A percentile compares a stretch with the other conserved stretches of the same genome.
Conservation (phyloP, 2,329 filamentous ascomycete species). For the Fusarium sp. region DNA sequence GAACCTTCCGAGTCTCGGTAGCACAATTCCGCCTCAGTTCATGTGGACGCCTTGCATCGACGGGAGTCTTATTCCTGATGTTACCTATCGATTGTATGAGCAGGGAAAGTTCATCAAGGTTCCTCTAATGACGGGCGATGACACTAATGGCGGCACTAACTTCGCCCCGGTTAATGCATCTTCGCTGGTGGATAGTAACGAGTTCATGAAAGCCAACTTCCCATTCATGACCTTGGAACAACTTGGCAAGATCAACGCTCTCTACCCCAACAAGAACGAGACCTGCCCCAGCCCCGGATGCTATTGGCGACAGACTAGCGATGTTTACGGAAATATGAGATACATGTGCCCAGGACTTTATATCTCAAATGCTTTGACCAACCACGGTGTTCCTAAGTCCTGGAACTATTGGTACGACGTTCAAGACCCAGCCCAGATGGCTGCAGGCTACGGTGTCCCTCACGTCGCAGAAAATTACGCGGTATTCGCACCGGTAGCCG, state of each 20-base stretch:
- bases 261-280: slow-evolving; percentile 52
- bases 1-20: slow-evolving; percentile 49
- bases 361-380: slow-evolving; percentile 45
- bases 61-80: slow-evolving; percentile 60
- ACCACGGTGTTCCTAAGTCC: slow-evolving; percentile 52
- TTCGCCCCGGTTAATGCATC: slow-evolving; percentile 48
- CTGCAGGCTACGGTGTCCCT: slow-evolving; percentile 69
- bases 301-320: slow-evolving; percentile 52
- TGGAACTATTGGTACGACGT: slow-evolving; percentile 81
- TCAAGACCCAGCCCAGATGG: slow-evolving; percentile 64
- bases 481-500: slow-evolving; percentile 73
- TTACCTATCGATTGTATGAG: slow-evolving; percentile 60
- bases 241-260: slow-evolving; percentile 46
- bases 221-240: slow-evolving; percentile 48
- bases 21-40: slow-evolving; percentile 54
- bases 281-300: slow-evolving; percentile 49
- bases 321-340: slow-evolving; percentile 51
- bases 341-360: slow-evolving; percentile 52
- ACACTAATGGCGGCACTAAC: slow-evolving; percentile 53
- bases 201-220: slow-evolving; percentile 50
- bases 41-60: slow-evolving; percentile 68
- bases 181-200: slow-evolving; percentile 48
- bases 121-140: slow-evolving; percentile 61
- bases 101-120: slow-evolving; percentile 64
- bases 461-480: slow-evolving; percentile 75